These are phyloP conservation scores for Globisporangium splendens DNA, from an alignment of 352 stramenopile genomes.

Conservation along the genomic window DNA sequence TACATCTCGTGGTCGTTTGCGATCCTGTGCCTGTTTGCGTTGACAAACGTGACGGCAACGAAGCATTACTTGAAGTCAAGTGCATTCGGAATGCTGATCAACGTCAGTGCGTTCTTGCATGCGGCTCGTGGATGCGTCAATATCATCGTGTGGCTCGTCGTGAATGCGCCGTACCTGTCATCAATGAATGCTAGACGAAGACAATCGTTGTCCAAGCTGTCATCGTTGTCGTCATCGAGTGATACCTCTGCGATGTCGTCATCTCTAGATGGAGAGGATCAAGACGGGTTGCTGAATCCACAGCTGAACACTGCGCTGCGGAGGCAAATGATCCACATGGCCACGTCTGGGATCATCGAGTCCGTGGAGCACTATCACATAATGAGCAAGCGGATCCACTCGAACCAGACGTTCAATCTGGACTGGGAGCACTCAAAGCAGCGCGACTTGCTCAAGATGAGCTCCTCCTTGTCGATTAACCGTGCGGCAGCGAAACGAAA, in stretches of 20 bases:
- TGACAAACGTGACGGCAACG: constrained; percentile 44
- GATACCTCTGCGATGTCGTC: constrained; percentile 5
- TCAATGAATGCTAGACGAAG: constrained; percentile 17
- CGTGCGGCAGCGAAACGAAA: constrained; percentile 33
- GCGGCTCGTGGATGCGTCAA: constrained; percentile 74
- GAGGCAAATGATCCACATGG: constrained; percentile 88
- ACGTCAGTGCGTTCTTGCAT: constrained; percentile 77
- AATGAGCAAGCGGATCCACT: constrained; percentile 56
- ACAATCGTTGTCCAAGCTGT: constrained; percentile 1
- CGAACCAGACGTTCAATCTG: constrained; percentile 79
- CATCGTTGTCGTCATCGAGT: constrained; percentile 12
- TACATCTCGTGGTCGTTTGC: constrained; percentile 85
- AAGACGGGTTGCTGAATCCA: constrained; percentile 55
- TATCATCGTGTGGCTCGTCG: constrained; percentile 84
- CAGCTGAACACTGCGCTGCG: constrained; percentile 84
- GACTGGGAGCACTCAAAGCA: constrained; percentile 77
- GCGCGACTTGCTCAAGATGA: constrained; percentile 38
- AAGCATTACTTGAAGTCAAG: constrained; percentile 33
- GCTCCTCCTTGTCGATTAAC: constrained; percentile 38
- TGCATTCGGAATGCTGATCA: constrained; percentile 58
- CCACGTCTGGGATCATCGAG: constrained; percentile 85
- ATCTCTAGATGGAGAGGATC: constrained; percentile 17
- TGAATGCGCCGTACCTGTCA: constrained; percentile 63
- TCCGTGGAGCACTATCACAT: constrained; percentile 80
- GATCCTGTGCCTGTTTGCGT: constrained; percentile 62